phyloP scores from a whole-genome alignment of 2,329 filamentous ascomycete genomes.

The Aspergillus pseudotamarii region DNA sequence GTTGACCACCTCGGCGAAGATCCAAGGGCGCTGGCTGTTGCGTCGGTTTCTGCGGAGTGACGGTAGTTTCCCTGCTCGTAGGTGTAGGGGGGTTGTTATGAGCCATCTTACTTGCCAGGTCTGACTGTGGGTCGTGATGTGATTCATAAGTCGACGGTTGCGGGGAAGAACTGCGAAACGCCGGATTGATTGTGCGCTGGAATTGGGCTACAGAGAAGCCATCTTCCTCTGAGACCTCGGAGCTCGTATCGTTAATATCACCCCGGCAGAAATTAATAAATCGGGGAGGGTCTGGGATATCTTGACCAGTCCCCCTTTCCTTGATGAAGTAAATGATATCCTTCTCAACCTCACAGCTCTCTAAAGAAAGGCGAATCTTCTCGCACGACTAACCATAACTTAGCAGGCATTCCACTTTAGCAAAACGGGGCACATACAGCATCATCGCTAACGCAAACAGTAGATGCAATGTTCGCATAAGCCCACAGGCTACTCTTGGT shows the following conservation, averaged over 20 bases:
- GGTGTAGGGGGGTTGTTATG: conserved; percentile 55
- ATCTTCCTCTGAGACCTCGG: conserved; percentile 86
- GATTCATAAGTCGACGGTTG: conserved; percentile 92
- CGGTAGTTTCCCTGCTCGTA: conserved; percentile 54
- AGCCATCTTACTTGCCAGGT: conserved; percentile 69
- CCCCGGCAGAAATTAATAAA: conserved; percentile 99
- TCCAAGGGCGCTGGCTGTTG: conserved; percentile 41
- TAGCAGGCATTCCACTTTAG: conserved; percentile 8
- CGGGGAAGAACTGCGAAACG: conserved; percentile 92
- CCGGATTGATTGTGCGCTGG: conserved; percentile 90
- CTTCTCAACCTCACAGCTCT: conserved; percentile 95
- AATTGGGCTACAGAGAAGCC: conserved; percentile 97
- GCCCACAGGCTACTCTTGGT: conserved; percentile 98
- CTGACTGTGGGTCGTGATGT: conserved; percentile 82
- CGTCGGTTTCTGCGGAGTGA: conserved; percentile 55
- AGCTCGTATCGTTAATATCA: conserved; percentile 72
- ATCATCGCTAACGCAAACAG: conserved; percentile 96
- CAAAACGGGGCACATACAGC: conserved; percentile 51
- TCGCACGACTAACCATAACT: conserved; percentile 69
- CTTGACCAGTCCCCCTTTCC: conserved; percentile 87
- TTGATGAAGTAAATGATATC: conserved; percentile 89
- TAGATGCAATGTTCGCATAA: conserved; percentile 96
- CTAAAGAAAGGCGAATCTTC: conserved; percentile 88
- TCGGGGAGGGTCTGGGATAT: conserved; percentile 94
- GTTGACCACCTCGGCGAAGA: conserved; percentile 41